Evolutionary conservation across 169 alveolate genomes (phyloP).

Genomic region (Cyclospora cayetanensis): DNA sequence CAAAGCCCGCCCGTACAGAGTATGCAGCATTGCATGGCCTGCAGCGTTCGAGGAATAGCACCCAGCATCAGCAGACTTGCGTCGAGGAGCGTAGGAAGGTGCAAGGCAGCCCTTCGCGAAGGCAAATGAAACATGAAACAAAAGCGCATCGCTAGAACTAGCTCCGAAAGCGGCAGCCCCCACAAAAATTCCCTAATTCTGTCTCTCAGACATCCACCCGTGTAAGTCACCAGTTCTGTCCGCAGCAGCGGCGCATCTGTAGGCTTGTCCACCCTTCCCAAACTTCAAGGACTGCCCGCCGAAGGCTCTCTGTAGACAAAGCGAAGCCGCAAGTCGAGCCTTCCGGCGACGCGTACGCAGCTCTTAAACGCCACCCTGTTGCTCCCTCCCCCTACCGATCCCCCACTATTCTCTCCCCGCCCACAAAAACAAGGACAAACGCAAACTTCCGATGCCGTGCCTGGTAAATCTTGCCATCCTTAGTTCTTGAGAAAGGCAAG

Average conservation of each 20-base stretch:
- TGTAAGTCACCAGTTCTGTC: conserved; percentile 90
- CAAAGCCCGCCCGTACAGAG: conserved; percentile 93
- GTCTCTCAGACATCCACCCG: too few species aligned
- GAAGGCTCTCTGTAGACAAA: conserved; percentile 93
- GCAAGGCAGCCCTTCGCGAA: not conserved
- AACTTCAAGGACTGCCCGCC: conserved; percentile 97
- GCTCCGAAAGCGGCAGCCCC: conserved; percentile 18
- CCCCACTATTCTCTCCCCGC: not conserved
- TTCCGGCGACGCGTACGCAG: too few species aligned
- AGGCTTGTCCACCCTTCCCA: conserved; percentile 99
- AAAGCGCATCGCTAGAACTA: not conserved
- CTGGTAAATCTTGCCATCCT: conserved; percentile 85
- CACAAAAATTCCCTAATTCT: not conserved
- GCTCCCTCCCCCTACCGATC: not conserved
- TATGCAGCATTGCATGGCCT: conserved; percentile 98
- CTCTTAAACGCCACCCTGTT: too few species aligned
- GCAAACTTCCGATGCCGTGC: not conserved
- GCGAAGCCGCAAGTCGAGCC: too few species aligned
- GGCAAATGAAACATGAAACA: not conserved
- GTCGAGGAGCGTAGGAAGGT: not conserved
- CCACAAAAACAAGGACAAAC: conserved; percentile 28
- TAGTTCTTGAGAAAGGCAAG: conserved; percentile 97
- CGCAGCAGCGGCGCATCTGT: conserved; percentile 99
- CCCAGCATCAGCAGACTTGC: not conserved
- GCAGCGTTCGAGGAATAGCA: not conserved